Percentiles rank a stretch among this genome's conserved stretches.
Evolutionary conservation across 176 grass and related monocot genomes (phyloP).

Genomic region (Eleusine indica): DNA sequence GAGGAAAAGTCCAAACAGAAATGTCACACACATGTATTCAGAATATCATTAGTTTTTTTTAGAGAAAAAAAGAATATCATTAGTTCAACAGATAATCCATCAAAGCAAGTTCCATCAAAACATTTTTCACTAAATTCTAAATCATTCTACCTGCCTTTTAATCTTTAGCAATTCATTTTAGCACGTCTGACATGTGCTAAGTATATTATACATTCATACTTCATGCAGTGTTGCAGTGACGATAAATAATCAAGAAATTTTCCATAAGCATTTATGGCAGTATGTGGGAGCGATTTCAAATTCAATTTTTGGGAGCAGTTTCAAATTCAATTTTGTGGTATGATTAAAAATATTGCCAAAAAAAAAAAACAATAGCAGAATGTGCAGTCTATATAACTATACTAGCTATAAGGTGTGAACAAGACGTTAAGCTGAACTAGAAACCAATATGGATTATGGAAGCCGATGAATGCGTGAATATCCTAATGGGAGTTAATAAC

Average conservation of each 20-base stretch:
- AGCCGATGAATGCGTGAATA: neutral
- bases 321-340: neutral
- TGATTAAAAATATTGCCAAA: neutral
- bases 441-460: conserved; percentile 6
- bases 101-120: neutral
- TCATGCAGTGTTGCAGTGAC: neutral
- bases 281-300: neutral
- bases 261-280: neutral
- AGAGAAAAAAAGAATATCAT: neutral
- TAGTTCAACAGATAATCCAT: conserved; percentile 22
- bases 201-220: conserved; percentile 1
- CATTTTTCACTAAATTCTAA: neutral
- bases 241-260: conserved; percentile 17
- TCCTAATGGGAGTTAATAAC: neutral
- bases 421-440: conserved; percentile 1
- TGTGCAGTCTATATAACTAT: conserved; percentile 1
- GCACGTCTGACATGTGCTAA: neutral
- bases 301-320: conserved; percentile 10
- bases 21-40: neutral
- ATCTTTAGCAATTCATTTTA: conserved; percentile 18
- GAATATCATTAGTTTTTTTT: neutral
- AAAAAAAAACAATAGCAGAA: neutral
- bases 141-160: neutral
- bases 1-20: conserved; percentile 8
- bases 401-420: neutral